These are phyloP conservation scores for Ophiostoma australiae DNA, from an alignment of 2,329 filamentous ascomycete genomes.

Conservation along the genomic window DNA sequence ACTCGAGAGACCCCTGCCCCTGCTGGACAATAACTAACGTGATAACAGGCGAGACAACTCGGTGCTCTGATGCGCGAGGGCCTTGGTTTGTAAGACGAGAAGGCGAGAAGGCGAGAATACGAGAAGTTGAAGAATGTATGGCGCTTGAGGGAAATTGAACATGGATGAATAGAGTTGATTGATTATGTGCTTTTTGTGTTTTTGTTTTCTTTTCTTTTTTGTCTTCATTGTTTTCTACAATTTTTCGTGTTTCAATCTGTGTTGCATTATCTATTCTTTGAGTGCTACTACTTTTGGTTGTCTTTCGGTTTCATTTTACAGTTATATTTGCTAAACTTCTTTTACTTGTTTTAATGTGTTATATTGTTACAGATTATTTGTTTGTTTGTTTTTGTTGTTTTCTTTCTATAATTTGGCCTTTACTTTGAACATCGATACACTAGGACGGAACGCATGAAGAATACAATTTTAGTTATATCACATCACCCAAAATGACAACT, in stretches of 20 bases:
- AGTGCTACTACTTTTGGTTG: background rate
- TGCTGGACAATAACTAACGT: conserved; percentile 26
- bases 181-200: background rate
- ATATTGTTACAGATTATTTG: background rate
- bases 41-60: conserved; percentile 37
- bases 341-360: background rate
- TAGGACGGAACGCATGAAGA: background rate
- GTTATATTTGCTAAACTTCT: background rate
- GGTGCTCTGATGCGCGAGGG: conserved; percentile 36
- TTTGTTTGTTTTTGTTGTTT: background rate
- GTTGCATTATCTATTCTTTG: background rate
- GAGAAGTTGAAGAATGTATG: background rate
- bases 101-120: background rate
- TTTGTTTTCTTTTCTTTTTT: background rate
- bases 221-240: background rate
- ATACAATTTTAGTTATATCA: background rate
- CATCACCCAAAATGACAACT: background rate
- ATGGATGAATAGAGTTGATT: background rate
- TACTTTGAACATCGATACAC: background rate
- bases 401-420: background rate
- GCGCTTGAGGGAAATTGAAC: background rate
- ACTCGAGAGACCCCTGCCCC: background rate
- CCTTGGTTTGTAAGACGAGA: conserved; percentile 27
- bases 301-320: background rate
- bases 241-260: background rate